Conservation (phyloP, 1,139 yeast genomes). For the Protomyces inundatus region DNA sequence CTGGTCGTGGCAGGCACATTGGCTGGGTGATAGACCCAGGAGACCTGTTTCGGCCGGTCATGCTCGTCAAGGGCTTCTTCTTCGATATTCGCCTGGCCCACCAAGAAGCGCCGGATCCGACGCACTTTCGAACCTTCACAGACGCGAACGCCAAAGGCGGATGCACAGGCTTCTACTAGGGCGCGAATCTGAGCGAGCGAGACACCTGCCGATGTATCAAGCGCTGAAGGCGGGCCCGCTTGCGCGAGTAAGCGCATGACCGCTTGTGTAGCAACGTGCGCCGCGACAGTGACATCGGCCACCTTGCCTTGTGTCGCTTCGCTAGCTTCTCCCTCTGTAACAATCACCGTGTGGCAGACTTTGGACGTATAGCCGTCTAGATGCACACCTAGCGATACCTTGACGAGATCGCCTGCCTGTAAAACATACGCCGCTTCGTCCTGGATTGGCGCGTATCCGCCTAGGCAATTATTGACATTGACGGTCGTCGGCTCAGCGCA, state of each 20-base stretch:
- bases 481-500: constrained; percentile 86
- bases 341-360: constrained; percentile 78
- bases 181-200: constrained; percentile 66
- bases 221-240: constrained; percentile 37
- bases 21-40: constrained; percentile 5
- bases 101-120: constrained; percentile 83
- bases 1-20: constrained; percentile 31
- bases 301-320: constrained; percentile 69
- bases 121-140: constrained; percentile 91
- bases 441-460: constrained; percentile 82
- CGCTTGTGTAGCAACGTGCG: constrained; percentile 83
- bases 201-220: constrained; percentile 39
- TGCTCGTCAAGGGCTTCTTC: constrained; percentile 86
- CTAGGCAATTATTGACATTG: constrained; percentile 71
- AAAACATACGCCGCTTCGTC: constrained; percentile 56
- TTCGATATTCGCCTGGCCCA: constrained; percentile 93
- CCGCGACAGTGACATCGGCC: constrained; percentile 87
- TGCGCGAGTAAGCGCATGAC: constrained; percentile 69
- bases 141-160: constrained; percentile 70
- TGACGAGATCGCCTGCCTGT: constrained; percentile 76
- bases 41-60: constrained; percentile 54
- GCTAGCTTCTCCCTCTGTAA: constrained; percentile 49
- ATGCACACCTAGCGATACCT: constrained; percentile 57
- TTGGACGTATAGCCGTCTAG: constrained; percentile 91
- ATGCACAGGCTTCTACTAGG: constrained; percentile 76